Evolutionary conservation across 2,329 filamentous ascomycete species (phyloP).

Genomic region (Orbilia ellipsospora): DNA sequence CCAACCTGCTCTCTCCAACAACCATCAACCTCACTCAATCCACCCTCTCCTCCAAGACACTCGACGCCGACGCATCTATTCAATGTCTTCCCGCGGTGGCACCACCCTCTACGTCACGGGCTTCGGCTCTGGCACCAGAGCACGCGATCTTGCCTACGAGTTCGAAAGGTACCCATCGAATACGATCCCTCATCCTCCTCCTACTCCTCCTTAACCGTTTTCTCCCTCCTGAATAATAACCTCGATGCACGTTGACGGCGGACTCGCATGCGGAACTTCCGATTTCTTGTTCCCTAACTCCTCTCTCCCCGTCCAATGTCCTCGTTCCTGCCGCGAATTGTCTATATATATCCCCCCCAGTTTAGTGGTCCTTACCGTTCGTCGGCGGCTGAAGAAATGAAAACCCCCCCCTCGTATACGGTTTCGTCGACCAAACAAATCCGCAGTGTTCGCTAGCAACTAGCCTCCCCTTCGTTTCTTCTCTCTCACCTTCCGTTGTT

Average conservation of each 20-base stretch:
- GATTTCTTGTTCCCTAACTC: conserved; percentile 54
- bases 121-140: conserved; percentile 99
- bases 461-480: conserved; percentile 13
- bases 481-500: conserved; percentile 55
- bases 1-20: conserved; percentile 7
- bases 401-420: conserved; percentile 49
- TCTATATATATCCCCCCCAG: conserved; percentile 12
- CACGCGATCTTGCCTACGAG: conserved; percentile 82
- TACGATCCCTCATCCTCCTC: conserved; percentile 56
- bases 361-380: conserved; percentile 30
- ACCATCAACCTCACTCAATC: neutral
- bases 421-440: conserved; percentile 54
- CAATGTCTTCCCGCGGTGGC: conserved; percentile 59
- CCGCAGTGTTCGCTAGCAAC: conserved; percentile 54
- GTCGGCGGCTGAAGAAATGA: conserved; percentile 58
- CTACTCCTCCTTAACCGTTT: conserved; percentile 42
- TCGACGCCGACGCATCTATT: neutral
- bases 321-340: conserved; percentile 47
- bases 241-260: conserved; percentile 56
- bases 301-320: conserved; percentile 54
- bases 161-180: conserved; percentile 60
- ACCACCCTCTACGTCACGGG: conserved; percentile 66
- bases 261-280: conserved; percentile 44
- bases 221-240: conserved; percentile 54
- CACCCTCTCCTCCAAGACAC: conserved; percentile 3